A percentile compares a stretch with the other conserved stretches of the same genome.
These are phyloP conservation scores for Tolypocladium cylindrosporum DNA, from an alignment of 2,329 filamentous ascomycete genomes.

Conservation along the genomic window DNA sequence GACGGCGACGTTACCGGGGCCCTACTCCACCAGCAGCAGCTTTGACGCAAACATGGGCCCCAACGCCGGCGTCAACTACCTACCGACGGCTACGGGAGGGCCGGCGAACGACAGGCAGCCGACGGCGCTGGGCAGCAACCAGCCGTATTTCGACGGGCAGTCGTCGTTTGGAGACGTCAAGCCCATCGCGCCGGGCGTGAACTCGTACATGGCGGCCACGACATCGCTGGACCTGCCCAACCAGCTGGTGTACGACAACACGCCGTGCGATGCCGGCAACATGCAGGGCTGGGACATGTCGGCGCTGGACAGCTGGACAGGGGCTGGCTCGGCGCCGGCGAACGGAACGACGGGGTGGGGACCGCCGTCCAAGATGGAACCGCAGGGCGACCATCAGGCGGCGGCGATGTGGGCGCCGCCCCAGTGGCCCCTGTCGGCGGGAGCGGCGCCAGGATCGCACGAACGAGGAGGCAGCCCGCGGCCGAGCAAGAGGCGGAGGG, in stretches of 20 bases:
- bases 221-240: conserved; percentile 20
- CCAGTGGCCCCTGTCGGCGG: conserved; percentile 22
- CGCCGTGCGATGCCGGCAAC: conserved; percentile 16
- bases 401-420: conserved; percentile 23
- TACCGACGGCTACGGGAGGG: conserved; percentile 17
- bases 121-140: conserved; percentile 13
- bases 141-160: conserved; percentile 22
- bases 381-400: conserved; percentile 10
- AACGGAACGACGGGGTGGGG: conserved; percentile 22
- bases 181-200: conserved; percentile 18
- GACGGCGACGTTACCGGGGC: conserved; percentile 38
- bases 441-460: conserved; percentile 11
- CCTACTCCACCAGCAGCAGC: conserved; percentile 30
- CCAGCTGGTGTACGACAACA: conserved; percentile 24
- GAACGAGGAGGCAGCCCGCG: conserved; percentile 24
- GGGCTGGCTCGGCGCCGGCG: conserved; percentile 9
- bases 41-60: conserved; percentile 29
- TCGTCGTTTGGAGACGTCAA: conserved; percentile 22
- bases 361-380: conserved; percentile 19
- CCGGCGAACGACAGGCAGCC: conserved; percentile 15
- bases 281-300: conserved; percentile 29
- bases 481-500: conserved; percentile 26
- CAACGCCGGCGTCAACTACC: conserved; percentile 18
- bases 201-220: conserved; percentile 19
- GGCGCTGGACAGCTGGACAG: conserved; percentile 23